phyloP scores from a whole-genome alignment of 176 grass and related monocot genomes.

The Carex kokanica region DNA sequence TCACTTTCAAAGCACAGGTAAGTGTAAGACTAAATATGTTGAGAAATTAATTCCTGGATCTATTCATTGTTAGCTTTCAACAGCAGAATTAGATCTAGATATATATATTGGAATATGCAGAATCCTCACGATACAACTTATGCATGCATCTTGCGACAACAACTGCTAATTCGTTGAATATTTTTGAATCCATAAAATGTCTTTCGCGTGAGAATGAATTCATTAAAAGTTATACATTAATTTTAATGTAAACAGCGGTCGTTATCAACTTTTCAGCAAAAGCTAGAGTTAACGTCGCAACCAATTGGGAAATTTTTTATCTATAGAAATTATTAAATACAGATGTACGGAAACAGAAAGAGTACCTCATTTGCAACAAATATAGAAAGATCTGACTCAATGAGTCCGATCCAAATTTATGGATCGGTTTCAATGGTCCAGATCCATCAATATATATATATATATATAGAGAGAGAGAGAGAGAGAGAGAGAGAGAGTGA shows the following conservation, averaged over 20 bases:
- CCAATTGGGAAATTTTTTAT: too few species aligned
- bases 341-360: too few species aligned
- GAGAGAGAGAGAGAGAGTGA: too few species aligned
- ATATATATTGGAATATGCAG: background rate
- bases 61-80: background rate
- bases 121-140: background rate
- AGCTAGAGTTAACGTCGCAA: too few species aligned
- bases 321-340: too few species aligned
- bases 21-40: background rate
- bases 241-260: background rate
- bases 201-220: background rate
- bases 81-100: background rate
- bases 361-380: too few species aligned
- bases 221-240: background rate
- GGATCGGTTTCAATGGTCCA: too few species aligned
- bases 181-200: background rate
- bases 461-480: too few species aligned
- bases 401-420: too few species aligned
- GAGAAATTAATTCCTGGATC: background rate
- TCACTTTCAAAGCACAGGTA: background rate
- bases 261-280: background rate
- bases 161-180: too few species aligned
- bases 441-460: too few species aligned
- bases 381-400: too few species aligned
- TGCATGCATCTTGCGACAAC: background rate